Base-by-base conservation (phyloP, 495 filamentous ascomycete genomes). In the Aspergillus mulundensis region DNA sequence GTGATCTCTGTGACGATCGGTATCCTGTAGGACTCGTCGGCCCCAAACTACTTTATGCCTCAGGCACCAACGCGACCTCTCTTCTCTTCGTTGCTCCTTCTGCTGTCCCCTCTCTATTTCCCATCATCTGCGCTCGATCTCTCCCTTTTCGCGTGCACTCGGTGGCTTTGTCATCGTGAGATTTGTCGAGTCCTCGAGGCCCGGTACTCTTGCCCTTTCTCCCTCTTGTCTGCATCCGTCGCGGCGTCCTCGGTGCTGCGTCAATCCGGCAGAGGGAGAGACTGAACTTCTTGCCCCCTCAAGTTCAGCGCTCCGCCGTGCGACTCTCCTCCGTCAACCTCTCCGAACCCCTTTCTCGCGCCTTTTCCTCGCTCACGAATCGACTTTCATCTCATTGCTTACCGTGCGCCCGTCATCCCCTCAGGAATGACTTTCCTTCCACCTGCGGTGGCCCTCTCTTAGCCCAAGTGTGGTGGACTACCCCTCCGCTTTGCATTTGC, bases 401-500 rank as follows among this genome's bases (percentile, higher is more conserved):
- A 51, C 32, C 41, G 56, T 67, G 68, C 66, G 67, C 61, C 63
- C 55, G 66, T 51, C 53, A 62, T 64, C 62, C 59, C 64, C 64
- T 68, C 71, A 73, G 75, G 73, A 72, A 77, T 77, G 75, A 75
- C 71, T 68, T 59, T 69, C 67, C 63, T 57, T 66, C 66, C 64
- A 57, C 61, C 66, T 68, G 64, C 70, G 70, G 67, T 74, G 72
- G 73, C 70, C 72, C 65, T 59, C 74, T 70, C 72, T 62, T 78
- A 75, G 72, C 70, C 73, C 69, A 28, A 28, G 72, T 72, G 73
- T 75, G 69, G 70, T 74, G 64, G 61, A 70, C 65, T 63, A 67
- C 69, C 54, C 46, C 75, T 72, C 75, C 73, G 75, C 73, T 77
- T 73, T 75, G 70, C 70, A 73, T 64, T 70, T 70, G 69, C 66